A percentile compares a stretch with the other conserved stretches of the same genome.
Evolutionary conservation across 768 basidiomycete genomes (phyloP).

Genomic region (Mycena vulgaris): DNA sequence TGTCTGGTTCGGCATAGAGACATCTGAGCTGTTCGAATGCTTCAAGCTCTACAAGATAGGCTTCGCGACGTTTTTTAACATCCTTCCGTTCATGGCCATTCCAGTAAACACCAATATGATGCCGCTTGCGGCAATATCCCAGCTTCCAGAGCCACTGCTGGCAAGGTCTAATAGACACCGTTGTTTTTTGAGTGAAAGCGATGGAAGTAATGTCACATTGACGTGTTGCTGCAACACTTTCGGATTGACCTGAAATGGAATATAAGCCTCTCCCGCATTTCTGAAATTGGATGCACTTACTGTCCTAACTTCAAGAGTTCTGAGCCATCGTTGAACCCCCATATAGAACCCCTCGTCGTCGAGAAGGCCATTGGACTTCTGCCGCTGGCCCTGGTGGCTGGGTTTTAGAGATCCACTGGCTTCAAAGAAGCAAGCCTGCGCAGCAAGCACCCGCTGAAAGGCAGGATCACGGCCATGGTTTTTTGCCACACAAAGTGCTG

Average conservation of each 20-base stretch:
- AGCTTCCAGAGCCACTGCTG: slow-evolving; percentile 14
- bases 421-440: not conserved
- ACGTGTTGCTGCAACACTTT: not conserved
- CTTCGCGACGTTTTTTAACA: slow-evolving; percentile 4
- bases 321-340: not conserved
- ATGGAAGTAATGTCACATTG: slow-evolving; percentile 2
- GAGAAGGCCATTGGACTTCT: not conserved
- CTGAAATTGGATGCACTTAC: not conserved
- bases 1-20: not conserved
- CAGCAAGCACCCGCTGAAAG: slow-evolving; percentile 8
- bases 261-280: not conserved
- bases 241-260: slow-evolving; percentile 1
- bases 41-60: slow-evolving; percentile 2
- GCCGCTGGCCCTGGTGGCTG: slow-evolving; percentile 1
- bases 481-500: slow-evolving; percentile 1
- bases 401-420: not conserved
- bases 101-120: slow-evolving; percentile 13
- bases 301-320: not conserved
- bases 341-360: slow-evolving; percentile 1
- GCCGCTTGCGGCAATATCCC: slow-evolving; percentile 6
- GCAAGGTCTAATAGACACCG: not conserved
- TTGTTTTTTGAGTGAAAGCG: not conserved
- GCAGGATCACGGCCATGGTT: slow-evolving; percentile 8
- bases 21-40: not conserved
- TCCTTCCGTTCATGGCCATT: slow-evolving; percentile 10